A percentile compares a stretch with the other conserved stretches of the same genome.
These are phyloP conservation scores for Sugiyamaella paludigena DNA, from an alignment of 1,139 yeast species.

Conservation along the genomic window DNA sequence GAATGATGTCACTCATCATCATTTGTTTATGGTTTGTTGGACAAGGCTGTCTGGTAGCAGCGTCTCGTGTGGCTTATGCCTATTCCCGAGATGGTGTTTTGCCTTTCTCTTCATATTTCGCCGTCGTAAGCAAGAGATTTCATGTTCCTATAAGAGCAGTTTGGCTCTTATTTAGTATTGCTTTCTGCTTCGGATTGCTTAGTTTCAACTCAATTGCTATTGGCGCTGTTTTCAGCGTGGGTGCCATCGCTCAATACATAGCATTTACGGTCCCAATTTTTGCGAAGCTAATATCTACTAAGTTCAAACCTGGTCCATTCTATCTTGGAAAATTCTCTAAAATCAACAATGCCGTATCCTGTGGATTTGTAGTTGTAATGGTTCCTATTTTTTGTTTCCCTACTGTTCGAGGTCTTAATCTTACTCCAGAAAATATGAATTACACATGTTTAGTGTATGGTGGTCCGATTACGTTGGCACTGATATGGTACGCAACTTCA, in stretches of 20 bases:
- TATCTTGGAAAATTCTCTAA: slow-evolving; percentile 53
- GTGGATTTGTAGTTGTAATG: slow-evolving; percentile 52
- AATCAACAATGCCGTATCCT: slow-evolving; percentile 39
- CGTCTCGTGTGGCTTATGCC: slow-evolving; percentile 65
- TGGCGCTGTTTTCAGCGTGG: slow-evolving; percentile 71
- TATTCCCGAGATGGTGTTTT: slow-evolving; percentile 67
- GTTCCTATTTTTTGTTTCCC: slow-evolving; percentile 68
- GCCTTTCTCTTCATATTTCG: slow-evolving; percentile 54
- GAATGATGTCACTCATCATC: slow-evolving; percentile 58
- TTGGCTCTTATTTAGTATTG: slow-evolving; percentile 60
- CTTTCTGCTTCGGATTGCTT: slow-evolving; percentile 53
- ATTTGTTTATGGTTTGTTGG: slow-evolving; percentile 65
- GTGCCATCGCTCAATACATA: slow-evolving; percentile 69
- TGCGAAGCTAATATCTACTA: slow-evolving; percentile 50
- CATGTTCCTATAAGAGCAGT: slow-evolving; percentile 69
- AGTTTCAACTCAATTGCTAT: slow-evolving; percentile 63
- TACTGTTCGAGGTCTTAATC: slow-evolving; percentile 39
- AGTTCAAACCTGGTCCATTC: slow-evolving; percentile 68
- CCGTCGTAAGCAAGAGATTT: slow-evolving; percentile 49
- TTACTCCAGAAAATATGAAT: slow-evolving; percentile 53
- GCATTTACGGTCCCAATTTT: slow-evolving; percentile 65
- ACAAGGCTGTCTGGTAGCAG: slow-evolving; percentile 62
- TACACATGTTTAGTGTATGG: slow-evolving; percentile 66
- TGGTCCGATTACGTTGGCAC: slow-evolving; percentile 54
- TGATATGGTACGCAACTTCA: slow-evolving; percentile 51